Evolutionary conservation across 176 grass and related monocot genomes (phyloP).

Genomic region (Musa beccarii): DNA sequence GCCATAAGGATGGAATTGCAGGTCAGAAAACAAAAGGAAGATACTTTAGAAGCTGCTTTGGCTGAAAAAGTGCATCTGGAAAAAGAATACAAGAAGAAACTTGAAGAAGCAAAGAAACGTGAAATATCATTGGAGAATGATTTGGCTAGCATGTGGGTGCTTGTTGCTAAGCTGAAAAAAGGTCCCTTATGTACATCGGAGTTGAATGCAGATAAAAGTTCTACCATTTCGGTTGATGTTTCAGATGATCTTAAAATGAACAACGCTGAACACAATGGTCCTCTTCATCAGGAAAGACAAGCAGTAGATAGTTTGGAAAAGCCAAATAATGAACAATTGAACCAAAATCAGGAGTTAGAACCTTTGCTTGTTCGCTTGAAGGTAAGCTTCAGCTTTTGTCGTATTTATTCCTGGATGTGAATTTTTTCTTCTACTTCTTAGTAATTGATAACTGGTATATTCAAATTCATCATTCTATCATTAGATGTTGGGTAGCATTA

Average conservation of each 20-base stretch:
- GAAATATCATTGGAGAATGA: conserved; percentile 89
- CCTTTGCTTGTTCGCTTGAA: conserved; percentile 88
- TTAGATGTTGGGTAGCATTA: too few species aligned
- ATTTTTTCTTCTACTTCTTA: not conserved
- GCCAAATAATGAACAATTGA: conserved; percentile 39
- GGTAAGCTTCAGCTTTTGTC: conserved; percentile 31
- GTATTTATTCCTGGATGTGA: not conserved
- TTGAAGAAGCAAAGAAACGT: conserved; percentile 86
- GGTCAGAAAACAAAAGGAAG: conserved; percentile 64
- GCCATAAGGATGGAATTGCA: conserved; percentile 76
- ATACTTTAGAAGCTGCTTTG: conserved; percentile 75
- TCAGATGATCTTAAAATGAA: conserved; percentile 48
- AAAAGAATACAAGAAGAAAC: conserved; percentile 87
- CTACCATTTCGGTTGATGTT: conserved; percentile 28
- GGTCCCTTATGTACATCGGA: conserved; percentile 49
- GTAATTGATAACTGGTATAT: too few species aligned
- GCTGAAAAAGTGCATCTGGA: conserved; percentile 69
- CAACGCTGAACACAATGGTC: conserved; percentile 30
- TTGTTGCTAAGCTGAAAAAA: conserved; percentile 90
- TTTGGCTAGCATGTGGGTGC: conserved; percentile 98
- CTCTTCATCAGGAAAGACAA: conserved; percentile 37
- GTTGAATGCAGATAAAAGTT: conserved; percentile 46
- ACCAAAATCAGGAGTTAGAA: conserved; percentile 66
- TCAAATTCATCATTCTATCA: too few species aligned
- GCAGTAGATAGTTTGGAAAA: conserved; percentile 37